A percentile compares a stretch with the other conserved stretches of the same genome.
phyloP scores from a whole-genome alignment of 2,329 filamentous ascomycete species.

The Colletotrichum karsti region DNA sequence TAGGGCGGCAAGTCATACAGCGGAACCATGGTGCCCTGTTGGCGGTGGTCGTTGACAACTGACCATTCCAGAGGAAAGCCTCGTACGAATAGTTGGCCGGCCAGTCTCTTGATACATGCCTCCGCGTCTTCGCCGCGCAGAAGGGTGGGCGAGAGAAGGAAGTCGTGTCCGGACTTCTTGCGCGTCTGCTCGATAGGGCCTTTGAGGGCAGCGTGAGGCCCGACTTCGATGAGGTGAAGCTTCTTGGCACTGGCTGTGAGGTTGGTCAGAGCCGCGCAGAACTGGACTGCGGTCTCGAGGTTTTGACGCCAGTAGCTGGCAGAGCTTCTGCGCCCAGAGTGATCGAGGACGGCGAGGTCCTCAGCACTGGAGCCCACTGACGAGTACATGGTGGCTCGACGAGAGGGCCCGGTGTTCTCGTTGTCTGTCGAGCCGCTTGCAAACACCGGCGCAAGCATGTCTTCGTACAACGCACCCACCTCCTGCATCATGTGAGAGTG shows the following conservation, averaged over 20 bases:
- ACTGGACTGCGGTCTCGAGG: not conserved
- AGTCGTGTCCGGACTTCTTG: not conserved
- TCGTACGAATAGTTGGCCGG: not conserved
- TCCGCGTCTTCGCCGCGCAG: not conserved
- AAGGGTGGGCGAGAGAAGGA: not conserved
- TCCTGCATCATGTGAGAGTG: not conserved
- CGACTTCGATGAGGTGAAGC: constrained; percentile 10
- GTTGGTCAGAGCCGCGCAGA: not conserved
- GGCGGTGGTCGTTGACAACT: not conserved
- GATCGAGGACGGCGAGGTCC: not conserved
- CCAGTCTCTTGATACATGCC: not conserved
- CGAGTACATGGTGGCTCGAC: not conserved
- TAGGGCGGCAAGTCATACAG: constrained; percentile 25
- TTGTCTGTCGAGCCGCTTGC: not conserved
- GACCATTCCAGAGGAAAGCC: not conserved
- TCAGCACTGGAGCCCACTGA: not conserved
- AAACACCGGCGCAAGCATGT: not conserved
- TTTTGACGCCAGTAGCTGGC: not conserved
- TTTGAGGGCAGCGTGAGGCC: not conserved
- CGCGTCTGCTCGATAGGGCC: constrained; percentile 22
- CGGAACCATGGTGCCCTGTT: not conserved
- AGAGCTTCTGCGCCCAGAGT: not conserved
- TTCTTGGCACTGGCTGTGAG: not conserved
- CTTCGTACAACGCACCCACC: not conserved
- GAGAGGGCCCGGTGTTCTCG: constrained; percentile 33